A percentile compares a stretch with the other conserved stretches of the same genome.
Evolutionary conservation across 2,329 filamentous ascomycete genomes (phyloP).

Genomic region (Aspergillus japonicus): DNA sequence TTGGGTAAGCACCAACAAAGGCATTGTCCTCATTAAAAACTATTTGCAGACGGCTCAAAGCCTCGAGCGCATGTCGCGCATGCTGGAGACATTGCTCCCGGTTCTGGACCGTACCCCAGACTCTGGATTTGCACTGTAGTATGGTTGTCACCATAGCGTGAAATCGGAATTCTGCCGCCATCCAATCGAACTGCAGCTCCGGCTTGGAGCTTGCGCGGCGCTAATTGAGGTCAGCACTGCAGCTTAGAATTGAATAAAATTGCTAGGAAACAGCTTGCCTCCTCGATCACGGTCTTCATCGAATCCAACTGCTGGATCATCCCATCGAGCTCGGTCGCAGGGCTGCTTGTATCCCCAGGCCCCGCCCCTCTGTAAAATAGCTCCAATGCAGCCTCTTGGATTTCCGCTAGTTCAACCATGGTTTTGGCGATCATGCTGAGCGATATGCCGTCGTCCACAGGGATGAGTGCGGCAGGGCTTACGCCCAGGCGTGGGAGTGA

Average conservation of each 20-base stretch:
- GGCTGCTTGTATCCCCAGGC: not conserved
- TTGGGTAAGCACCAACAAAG: too few species aligned
- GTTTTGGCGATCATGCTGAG: not conserved
- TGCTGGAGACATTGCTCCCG: not conserved
- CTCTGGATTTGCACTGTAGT: not conserved
- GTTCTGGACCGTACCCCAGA: not conserved
- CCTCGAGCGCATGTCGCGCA: too few species aligned
- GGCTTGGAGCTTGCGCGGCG: too few species aligned
- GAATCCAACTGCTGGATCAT: not conserved
- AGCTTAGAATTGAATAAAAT: too few species aligned
- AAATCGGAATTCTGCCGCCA: not conserved
- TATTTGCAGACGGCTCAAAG: too few species aligned
- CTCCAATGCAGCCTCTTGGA: not conserved
- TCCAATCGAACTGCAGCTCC: not conserved
- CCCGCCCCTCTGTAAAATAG: not conserved
- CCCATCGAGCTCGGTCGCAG: not conserved
- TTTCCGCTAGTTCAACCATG: not conserved
- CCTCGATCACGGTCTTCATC: not conserved
- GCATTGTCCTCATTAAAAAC: too few species aligned
- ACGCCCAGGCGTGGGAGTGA: not conserved
- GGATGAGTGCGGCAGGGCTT: too few species aligned
- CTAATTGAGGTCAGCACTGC: too few species aligned
- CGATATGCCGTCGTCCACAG: not conserved
- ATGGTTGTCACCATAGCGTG: not conserved
- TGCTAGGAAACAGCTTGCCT: not conserved